These are phyloP conservation scores for Starmera caribaea DNA, from an alignment of 805 yeast species.

Conservation along the genomic window DNA sequence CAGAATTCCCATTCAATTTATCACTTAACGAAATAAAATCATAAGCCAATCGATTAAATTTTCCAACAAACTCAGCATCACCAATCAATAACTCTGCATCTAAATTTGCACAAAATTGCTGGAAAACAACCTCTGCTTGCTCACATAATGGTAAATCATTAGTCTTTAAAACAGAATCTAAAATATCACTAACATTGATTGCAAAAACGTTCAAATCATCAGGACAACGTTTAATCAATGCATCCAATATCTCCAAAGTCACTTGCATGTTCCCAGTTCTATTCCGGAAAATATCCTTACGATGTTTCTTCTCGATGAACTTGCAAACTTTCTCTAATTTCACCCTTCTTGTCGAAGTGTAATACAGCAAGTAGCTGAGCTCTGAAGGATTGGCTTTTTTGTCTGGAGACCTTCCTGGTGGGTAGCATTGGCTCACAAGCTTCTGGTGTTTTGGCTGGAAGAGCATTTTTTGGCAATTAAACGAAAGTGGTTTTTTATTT, in stretches of 20 bases:
- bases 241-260: constrained; percentile 59
- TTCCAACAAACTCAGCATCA: constrained; percentile 44
- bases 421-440: constrained; percentile 85
- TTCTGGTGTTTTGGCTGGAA: constrained; percentile 82
- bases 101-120: constrained; percentile 38
- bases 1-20: constrained; percentile 17
- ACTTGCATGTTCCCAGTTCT: constrained; percentile 78
- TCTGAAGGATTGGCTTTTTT: constrained; percentile 92
- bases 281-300: constrained; percentile 47
- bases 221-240: constrained; percentile 64
- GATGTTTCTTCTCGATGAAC: constrained; percentile 54
- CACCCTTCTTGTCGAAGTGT: constrained; percentile 82
- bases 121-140: constrained; percentile 36
- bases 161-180: constrained; percentile 39
- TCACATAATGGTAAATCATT: constrained; percentile 57
- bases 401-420: constrained; percentile 77
- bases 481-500: too few species aligned
- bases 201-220: constrained; percentile 85
- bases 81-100: constrained; percentile 59
- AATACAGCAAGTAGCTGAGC: constrained; percentile 75
- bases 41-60: constrained; percentile 31
- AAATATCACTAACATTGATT: constrained; percentile 49
- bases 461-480: constrained; percentile 9
- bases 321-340: constrained; percentile 81
- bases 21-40: constrained; percentile 17